A percentile compares a stretch with the other conserved stretches of the same genome.
phyloP scores from a whole-genome alignment of 2,329 filamentous ascomycete genomes.

The Paecilomyces sp. region DNA sequence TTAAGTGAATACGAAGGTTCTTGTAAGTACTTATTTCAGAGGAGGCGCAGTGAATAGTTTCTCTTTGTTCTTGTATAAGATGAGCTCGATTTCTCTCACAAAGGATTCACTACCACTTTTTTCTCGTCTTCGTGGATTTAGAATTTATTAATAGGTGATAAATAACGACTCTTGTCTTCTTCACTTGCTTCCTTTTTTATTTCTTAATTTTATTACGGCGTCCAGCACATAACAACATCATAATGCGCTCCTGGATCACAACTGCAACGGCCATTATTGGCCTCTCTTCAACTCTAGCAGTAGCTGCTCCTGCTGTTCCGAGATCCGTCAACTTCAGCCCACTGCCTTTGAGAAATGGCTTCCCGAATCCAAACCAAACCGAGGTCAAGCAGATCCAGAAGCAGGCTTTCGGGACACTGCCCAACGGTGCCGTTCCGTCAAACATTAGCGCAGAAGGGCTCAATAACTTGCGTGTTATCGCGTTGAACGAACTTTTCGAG shows the following conservation, averaged over 20 bases:
- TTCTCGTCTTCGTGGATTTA: not conserved
- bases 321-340: not conserved
- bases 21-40: not conserved
- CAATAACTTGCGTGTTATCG: slow-evolving; percentile 54
- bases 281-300: not conserved
- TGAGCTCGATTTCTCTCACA: not conserved
- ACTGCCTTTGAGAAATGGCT: slow-evolving; percentile 37
- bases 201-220: not conserved
- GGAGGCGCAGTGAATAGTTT: not conserved
- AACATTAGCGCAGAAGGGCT: slow-evolving; percentile 40
- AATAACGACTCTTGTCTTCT: not conserved
- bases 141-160: not conserved
- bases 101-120: not conserved
- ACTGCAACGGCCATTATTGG: not conserved
- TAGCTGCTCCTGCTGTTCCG: not conserved
- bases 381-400: slow-evolving; percentile 44
- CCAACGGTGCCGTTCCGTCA: slow-evolving; percentile 43
- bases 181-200: not conserved
- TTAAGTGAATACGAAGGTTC: not conserved
- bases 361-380: slow-evolving; percentile 46
- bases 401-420: slow-evolving; percentile 50
- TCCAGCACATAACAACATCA: not conserved
- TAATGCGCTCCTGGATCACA: not conserved
- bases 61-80: not conserved
- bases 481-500: slow-evolving; percentile 62